Percentiles rank a stretch among this genome's conserved stretches.
phyloP scores from a whole-genome alignment of 2,329 filamentous ascomycete genomes.

The Claviceps africana region DNA sequence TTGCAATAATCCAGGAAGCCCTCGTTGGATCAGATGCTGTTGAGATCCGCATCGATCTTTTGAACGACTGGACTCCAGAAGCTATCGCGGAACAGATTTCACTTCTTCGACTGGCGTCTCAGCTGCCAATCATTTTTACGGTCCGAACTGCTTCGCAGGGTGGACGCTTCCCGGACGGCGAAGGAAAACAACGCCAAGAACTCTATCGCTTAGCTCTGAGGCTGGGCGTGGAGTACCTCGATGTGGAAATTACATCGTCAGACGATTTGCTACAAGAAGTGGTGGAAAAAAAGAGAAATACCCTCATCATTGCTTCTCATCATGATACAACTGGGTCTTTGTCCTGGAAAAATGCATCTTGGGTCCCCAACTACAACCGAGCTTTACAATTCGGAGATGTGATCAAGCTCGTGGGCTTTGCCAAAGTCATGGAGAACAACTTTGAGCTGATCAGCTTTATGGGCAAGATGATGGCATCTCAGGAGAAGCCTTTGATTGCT shows the following conservation, averaged over 20 bases:
- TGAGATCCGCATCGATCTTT: constrained; percentile 81
- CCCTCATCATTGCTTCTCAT: constrained; percentile 86
- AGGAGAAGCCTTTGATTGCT: constrained; percentile 75
- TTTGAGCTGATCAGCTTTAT: constrained; percentile 75
- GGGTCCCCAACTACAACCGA: constrained; percentile 80
- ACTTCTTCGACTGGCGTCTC: constrained; percentile 55
- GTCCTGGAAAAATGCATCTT: constrained; percentile 86
- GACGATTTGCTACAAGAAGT: constrained; percentile 60
- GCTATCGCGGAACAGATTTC: constrained; percentile 74
- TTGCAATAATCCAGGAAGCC: constrained; percentile 53
- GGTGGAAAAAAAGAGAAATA: constrained; percentile 51
- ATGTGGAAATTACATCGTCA: constrained; percentile 79
- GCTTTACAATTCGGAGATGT: constrained; percentile 83
- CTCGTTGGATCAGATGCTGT: constrained; percentile 83
- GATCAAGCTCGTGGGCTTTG: constrained; percentile 84
- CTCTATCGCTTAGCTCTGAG: constrained; percentile 70
- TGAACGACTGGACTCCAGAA: constrained; percentile 61
- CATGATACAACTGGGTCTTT: constrained; percentile 70
- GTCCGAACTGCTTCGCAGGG: constrained; percentile 76
- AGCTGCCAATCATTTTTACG: constrained; percentile 82
- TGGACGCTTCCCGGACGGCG: constrained; percentile 71
- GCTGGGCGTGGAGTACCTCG: constrained; percentile 81
- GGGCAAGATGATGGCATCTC: constrained; percentile 54
- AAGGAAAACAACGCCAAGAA: constrained; percentile 52
- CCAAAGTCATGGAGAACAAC: constrained; percentile 68